These are phyloP conservation scores for Simplicillium aogashimaense DNA, from an alignment of 2,329 filamentous ascomycete genomes.

Conservation along the genomic window DNA sequence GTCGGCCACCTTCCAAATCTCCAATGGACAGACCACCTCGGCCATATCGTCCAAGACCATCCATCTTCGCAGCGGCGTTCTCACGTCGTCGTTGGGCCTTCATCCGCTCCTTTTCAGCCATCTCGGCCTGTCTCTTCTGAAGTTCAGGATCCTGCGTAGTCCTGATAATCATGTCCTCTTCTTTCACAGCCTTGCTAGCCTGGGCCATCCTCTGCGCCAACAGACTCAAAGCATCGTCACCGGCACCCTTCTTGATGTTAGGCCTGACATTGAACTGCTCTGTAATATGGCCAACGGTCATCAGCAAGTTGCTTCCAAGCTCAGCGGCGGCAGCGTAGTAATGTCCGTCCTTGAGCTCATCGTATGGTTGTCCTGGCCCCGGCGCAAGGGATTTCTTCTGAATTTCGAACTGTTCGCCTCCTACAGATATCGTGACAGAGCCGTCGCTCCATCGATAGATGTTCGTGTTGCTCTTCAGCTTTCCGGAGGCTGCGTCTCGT, in stretches of 20 bases:
- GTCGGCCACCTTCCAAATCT: slow-evolving; percentile 55
- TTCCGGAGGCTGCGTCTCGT: slow-evolving; percentile 52
- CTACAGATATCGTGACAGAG: slow-evolving; percentile 65
- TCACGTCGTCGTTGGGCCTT: slow-evolving; percentile 57
- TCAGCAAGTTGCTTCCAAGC: slow-evolving; percentile 55
- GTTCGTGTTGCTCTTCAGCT: slow-evolving; percentile 65
- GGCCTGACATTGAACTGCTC: slow-evolving; percentile 61
- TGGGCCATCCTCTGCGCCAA: slow-evolving; percentile 59
- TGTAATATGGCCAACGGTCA: slow-evolving; percentile 67
- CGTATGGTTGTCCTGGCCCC: slow-evolving; percentile 46
- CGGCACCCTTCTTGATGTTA: slow-evolving; percentile 44
- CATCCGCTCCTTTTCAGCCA: slow-evolving; percentile 63
- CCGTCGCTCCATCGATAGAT: slow-evolving; percentile 74
- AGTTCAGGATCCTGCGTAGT: slow-evolving; percentile 67
- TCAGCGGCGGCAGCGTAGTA: slow-evolving; percentile 69
- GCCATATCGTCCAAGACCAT: slow-evolving; percentile 39
- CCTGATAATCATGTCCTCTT: slow-evolving; percentile 57
- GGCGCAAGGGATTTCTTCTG: slow-evolving; percentile 61
- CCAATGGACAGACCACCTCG: slow-evolving; percentile 54
- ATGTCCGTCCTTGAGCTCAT: slow-evolving; percentile 60
- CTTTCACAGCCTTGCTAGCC: slow-evolving; percentile 45
- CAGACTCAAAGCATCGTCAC: slow-evolving; percentile 61
- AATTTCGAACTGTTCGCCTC: slow-evolving; percentile 67
- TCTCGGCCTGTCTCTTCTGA: slow-evolving; percentile 62
- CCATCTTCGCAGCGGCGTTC: slow-evolving; percentile 55